These are phyloP conservation scores for Aspergillus tubingensis DNA, from an alignment of 2,329 filamentous ascomycete genomes.

Conservation along the genomic window DNA sequence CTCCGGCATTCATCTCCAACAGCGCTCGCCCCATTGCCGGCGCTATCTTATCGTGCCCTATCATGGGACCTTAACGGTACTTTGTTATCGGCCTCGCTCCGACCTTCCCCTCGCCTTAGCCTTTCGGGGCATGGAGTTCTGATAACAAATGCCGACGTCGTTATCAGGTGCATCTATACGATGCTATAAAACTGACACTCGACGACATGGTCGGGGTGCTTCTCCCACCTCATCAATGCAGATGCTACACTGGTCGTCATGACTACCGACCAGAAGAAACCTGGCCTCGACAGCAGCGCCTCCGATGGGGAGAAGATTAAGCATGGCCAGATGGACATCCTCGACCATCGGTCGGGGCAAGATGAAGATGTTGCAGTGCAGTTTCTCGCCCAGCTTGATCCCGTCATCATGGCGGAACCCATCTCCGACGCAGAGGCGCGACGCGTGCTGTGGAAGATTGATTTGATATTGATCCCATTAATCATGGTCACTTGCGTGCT, in stretches of 20 bases:
- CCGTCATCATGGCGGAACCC: not conserved
- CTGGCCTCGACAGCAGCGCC: not conserved
- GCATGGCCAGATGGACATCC: not conserved
- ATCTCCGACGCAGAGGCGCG: not conserved
- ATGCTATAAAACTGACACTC: not conserved
- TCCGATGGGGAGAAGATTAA: not conserved
- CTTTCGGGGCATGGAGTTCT: not conserved
- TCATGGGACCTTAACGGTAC: not conserved
- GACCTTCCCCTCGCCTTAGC: constrained; percentile 2
- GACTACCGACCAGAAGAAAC: not conserved
- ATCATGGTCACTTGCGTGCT: constrained; percentile 5
- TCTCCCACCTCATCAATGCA: not conserved
- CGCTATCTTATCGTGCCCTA: not conserved
- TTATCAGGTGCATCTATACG: not conserved
- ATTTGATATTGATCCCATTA: constrained; percentile 8
- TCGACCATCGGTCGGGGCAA: not conserved
- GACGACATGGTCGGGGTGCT: not conserved
- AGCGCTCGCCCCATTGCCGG: not conserved
- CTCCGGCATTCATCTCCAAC: not conserved
- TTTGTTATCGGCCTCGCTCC: constrained; percentile 1
- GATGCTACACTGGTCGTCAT: not conserved
- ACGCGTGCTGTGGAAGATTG: constrained; percentile 10
- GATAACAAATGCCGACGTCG: not conserved
- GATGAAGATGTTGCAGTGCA: constrained; percentile 3
- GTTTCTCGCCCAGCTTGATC: constrained; percentile 3